These are phyloP conservation scores for Tylopilus felleus DNA, from an alignment of 768 basidiomycete species.

Conservation along the genomic window DNA sequence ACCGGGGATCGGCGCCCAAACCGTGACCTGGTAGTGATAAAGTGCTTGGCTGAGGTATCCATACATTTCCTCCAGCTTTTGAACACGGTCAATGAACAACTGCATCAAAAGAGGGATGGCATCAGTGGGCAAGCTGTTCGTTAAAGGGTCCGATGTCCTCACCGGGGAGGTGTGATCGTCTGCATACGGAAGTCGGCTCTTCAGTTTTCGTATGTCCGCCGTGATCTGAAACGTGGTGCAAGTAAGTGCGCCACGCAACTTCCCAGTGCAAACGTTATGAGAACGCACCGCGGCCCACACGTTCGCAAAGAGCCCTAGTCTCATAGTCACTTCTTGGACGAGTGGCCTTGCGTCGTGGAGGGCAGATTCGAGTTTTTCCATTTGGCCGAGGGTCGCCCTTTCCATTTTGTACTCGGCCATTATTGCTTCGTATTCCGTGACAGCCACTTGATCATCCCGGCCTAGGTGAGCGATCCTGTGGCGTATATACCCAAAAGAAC, in stretches of 20 bases:
- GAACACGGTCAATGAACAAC: conserved; percentile 17
- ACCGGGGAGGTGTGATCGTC: conserved; percentile 14
- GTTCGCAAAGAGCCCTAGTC: conserved; percentile 16
- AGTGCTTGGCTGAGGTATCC: conserved; percentile 20
- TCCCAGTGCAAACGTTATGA: too few species aligned
- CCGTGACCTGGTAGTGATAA: conserved; percentile 20
- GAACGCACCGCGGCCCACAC: conserved; percentile 21
- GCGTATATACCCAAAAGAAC: not conserved
- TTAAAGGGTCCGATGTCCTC: not conserved
- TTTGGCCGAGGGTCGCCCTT: conserved; percentile 11
- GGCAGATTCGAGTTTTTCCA: conserved; percentile 10
- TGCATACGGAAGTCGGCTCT: conserved; percentile 7
- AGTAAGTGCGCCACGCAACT: not conserved
- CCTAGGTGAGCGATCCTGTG: not conserved
- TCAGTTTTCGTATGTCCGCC: conserved; percentile 14
- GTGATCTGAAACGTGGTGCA: conserved; percentile 10
- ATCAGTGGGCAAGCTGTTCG: not conserved
- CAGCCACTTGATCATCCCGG: conserved; percentile 7
- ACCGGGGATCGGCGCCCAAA: not conserved
- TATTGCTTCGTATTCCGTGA: conserved; percentile 1
- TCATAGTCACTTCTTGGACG: conserved; percentile 18
- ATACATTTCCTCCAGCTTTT: conserved; percentile 16
- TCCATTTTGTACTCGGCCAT: conserved; percentile 14
- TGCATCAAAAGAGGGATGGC: not conserved
- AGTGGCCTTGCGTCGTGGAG: conserved; percentile 11